These are phyloP conservation scores for Solanum chmielewskii DNA, from an alignment of 257 asterid genomes.

Conservation along the genomic window DNA sequence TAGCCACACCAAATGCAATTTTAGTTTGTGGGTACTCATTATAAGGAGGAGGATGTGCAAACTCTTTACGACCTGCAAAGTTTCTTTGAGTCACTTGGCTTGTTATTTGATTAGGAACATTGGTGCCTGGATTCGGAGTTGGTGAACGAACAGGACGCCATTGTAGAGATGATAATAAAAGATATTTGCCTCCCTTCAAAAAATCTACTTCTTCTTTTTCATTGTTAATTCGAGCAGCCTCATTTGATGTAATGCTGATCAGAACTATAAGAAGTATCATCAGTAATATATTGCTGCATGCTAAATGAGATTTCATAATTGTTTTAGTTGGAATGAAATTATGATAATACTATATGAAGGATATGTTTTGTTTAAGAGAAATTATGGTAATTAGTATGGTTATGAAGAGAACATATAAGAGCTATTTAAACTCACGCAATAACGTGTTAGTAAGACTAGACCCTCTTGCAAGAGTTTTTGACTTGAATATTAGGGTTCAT, in stretches of 20 bases:
- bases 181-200: background rate
- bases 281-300: background rate
- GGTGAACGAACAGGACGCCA: too few relatives aligned
- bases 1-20: slow-evolving; percentile 2
- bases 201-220: background rate
- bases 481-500: background rate
- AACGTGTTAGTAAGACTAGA: background rate
- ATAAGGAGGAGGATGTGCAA: background rate
- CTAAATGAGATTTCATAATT: background rate
- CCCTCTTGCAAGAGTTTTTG: background rate
- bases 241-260: background rate
- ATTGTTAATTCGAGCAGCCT: background rate
- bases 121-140: too few relatives aligned
- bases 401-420: background rate
- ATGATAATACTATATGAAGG: background rate
- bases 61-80: background rate
- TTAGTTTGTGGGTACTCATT: background rate
- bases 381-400: background rate
- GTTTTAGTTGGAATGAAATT: background rate
- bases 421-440: too few relatives aligned
- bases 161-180: background rate
- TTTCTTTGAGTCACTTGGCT: too few relatives aligned
- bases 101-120: too few relatives aligned
- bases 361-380: background rate
- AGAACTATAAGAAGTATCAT: background rate